These are phyloP conservation scores for Fusarium coffeatum DNA, from an alignment of 2,329 filamentous ascomycete species.

Conservation along the genomic window DNA sequence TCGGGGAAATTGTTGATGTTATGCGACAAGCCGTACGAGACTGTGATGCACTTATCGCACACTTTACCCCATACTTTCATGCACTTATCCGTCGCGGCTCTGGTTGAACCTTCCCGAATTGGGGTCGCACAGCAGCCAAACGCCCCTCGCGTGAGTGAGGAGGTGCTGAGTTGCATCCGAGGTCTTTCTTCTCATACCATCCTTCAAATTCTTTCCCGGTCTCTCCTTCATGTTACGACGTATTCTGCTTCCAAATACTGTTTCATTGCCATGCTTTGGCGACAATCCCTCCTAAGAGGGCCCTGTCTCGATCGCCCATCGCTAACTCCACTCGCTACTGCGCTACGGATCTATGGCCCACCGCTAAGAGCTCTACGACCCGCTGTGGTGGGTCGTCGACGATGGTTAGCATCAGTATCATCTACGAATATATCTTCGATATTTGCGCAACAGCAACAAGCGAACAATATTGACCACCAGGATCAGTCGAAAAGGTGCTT, in stretches of 20 bases:
- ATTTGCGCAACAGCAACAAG: constrained; percentile 7
- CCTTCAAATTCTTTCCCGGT: constrained; percentile 2
- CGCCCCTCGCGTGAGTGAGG: constrained; percentile 33
- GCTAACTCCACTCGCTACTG: constrained; percentile 36
- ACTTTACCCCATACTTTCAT: constrained; percentile 33
- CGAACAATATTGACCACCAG: not conserved
- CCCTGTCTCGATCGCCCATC: constrained; percentile 40
- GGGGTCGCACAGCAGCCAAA: constrained; percentile 42
- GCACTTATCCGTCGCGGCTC: constrained; percentile 24
- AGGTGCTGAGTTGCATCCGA: constrained; percentile 27
- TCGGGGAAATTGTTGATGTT: constrained; percentile 28
- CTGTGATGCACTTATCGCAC: constrained; percentile 15
- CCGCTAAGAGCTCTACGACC: constrained; percentile 37
- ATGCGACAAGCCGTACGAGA: constrained; percentile 12
- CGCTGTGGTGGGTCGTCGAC: constrained; percentile 42
- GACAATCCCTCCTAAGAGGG: constrained; percentile 43
- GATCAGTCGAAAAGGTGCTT: constrained; percentile 22
- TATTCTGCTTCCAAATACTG: constrained; percentile 7
- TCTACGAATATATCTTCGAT: constrained; percentile 16
- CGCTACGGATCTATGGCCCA: constrained; percentile 42
- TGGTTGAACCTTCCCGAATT: constrained; percentile 29
- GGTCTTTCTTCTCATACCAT: constrained; percentile 17
- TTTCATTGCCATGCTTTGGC: constrained; percentile 47
- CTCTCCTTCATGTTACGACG: not conserved
- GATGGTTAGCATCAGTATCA: constrained; percentile 43